Conservation (phyloP, 106 monocot genomes). For the Dioscorea alata region DNA sequence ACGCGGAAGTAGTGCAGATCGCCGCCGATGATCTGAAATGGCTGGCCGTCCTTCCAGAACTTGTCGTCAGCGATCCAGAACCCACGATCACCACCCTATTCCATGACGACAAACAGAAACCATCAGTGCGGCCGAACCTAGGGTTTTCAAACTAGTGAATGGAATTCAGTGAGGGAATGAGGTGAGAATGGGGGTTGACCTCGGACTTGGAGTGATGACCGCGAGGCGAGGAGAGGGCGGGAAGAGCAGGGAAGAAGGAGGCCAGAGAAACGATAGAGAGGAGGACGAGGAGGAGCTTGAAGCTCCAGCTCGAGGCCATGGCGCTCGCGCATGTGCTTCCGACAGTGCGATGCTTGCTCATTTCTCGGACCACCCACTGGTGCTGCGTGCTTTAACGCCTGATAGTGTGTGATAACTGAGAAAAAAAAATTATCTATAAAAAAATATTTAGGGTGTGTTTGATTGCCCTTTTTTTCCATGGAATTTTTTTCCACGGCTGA, state of each 20-base stretch:
- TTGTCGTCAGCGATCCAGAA: conserved; percentile 73
- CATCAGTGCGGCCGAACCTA: neutral
- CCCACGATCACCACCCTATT: conserved; percentile 23
- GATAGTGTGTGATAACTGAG: too few species aligned
- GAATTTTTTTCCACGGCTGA: too few species aligned
- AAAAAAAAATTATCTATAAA: too few species aligned
- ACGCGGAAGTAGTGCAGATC: conserved; percentile 94
- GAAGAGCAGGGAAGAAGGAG: conserved; percentile 5
- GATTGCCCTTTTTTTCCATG: too few species aligned
- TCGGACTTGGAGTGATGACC: neutral
- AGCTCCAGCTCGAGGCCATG: conserved; percentile 9
- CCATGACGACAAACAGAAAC: neutral
- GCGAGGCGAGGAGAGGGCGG: conserved; percentile 2
- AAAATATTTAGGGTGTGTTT: too few species aligned
- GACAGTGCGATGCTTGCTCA: neutral
- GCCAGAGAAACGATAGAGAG: conserved; percentile 9
- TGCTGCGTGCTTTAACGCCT: neutral
- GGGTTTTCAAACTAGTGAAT: neutral
- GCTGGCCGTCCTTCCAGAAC: conserved; percentile 73
- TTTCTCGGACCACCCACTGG: neutral
- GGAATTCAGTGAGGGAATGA: neutral
- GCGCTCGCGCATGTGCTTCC: neutral
- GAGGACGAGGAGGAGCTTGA: conserved; percentile 6
- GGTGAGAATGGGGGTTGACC: neutral
- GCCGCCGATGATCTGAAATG: conserved; percentile 86